Base-by-base conservation (phyloP, 257 asterid genomes). In the Solanum rostratum region DNA sequence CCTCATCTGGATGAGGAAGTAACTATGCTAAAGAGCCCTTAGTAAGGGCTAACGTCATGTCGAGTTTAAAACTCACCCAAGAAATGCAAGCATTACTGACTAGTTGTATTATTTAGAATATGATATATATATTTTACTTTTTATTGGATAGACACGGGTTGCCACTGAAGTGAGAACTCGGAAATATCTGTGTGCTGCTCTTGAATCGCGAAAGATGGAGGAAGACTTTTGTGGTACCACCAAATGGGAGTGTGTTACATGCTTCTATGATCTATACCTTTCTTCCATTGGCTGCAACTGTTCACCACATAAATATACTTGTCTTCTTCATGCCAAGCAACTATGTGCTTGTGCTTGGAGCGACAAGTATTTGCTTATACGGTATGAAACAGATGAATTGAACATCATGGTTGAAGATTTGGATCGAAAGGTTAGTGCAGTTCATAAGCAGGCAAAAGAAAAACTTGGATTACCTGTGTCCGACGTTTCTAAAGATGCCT, bases 251-350 rank as follows among this genome's bases (percentile, higher is more conserved):
- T 95, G 99, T 82, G 18, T 86, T 89, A 70, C 89, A 79, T 96
- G 98, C 91, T 88, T 69, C 3, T 93, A 84, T 33, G 98, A 96
- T 87, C 81, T 95, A 63, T 91, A 93, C 92, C 90, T 95, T 70
- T 93, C 98, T 53, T 91, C 91, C 12, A 87, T 91, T 53, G 80
- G 88, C 10, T 95, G 99, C 84, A 76, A 88, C 6, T 96, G 98
- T 86, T 95, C 97, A 55, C 93, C 97, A 14, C 88, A 81, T 49
- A 88, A 60, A 86, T 93, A 89, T 53, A 60, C 94, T 65, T 96
- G 98, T 86, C 88, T 87, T 43, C 87, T 65, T 41, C 98, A 96
- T 79, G 90, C 92, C 62, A 95, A 91, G 82, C 89, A 86, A 83
- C 90, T 93, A 41, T 95, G 99, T 84, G 85, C 90, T 49, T 95